phyloP scores from a whole-genome alignment of 331 rosid species.

The Saraca asoca region DNA sequence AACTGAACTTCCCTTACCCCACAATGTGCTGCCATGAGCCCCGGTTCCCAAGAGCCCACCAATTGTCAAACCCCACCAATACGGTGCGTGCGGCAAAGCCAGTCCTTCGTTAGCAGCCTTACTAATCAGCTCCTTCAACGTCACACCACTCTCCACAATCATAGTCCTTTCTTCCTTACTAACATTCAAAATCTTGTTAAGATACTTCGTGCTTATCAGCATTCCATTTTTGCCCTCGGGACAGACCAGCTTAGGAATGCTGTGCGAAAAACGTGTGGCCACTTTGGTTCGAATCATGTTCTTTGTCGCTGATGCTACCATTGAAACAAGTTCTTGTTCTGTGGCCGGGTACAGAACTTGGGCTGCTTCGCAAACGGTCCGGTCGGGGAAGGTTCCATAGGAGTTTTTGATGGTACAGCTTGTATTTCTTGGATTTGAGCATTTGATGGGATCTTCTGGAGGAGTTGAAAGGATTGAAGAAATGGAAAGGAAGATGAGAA shows the following conservation, averaged over 20 bases:
- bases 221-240: conserved; percentile 38
- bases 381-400: conserved; percentile 55
- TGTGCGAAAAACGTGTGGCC: conserved; percentile 47
- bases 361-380: conserved; percentile 38
- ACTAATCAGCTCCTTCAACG: conserved; percentile 35
- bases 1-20: conserved; percentile 54
- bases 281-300: conserved; percentile 39
- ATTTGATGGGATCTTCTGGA: conserved; percentile 48
- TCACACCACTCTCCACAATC: conserved; percentile 50
- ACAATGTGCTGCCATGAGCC: conserved; percentile 58
- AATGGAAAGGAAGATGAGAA: conserved; percentile 20
- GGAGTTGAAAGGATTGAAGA: conserved; percentile 28
- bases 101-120: conserved; percentile 41
- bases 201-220: conserved; percentile 48
- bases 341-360: conserved; percentile 43
- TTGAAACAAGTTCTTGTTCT: conserved; percentile 43
- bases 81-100: conserved; percentile 44
- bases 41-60: conserved; percentile 57
- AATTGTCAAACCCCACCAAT: conserved; percentile 57
- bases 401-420: conserved; percentile 57
- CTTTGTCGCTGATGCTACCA: conserved; percentile 44
- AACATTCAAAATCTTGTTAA: conserved; percentile 29
- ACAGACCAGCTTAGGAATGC: conserved; percentile 52
- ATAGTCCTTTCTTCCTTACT: conserved; percentile 33
- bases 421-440: conserved; percentile 30